These are phyloP conservation scores for Penicillium concentricum DNA, from an alignment of 2,329 filamentous ascomycete genomes.

Conservation along the genomic window DNA sequence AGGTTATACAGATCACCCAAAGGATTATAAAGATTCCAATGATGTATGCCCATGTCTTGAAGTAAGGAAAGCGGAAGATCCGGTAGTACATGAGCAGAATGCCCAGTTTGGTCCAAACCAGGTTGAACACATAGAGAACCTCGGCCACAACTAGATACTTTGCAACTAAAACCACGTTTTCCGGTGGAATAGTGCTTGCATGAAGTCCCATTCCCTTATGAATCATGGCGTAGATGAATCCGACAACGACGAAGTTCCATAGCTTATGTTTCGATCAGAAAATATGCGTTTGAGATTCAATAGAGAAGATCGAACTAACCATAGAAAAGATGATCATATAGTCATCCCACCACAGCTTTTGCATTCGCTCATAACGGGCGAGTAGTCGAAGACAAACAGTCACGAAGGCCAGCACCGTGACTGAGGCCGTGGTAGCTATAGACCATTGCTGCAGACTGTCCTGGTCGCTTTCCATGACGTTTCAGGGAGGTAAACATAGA, in stretches of 20 bases:
- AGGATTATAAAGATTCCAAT: constrained; percentile 26
- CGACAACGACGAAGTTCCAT: not conserved
- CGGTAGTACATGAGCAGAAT: constrained; percentile 32
- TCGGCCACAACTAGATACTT: constrained; percentile 42
- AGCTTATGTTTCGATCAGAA: not conserved
- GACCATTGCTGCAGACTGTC: constrained; percentile 46
- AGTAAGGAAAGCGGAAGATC: constrained; percentile 28
- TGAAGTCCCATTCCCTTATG: not conserved
- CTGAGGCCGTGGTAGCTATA: constrained; percentile 40
- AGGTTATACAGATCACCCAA: constrained; percentile 31
- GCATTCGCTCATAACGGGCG: constrained; percentile 45
- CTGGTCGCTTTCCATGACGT: not conserved
- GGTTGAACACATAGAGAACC: constrained; percentile 39
- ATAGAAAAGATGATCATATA: constrained; percentile 51
- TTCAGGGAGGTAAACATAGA: not conserved
- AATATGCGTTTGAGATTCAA: not conserved
- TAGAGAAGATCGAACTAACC: constrained; percentile 32
- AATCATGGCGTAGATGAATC: not conserved
- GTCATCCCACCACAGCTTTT: constrained; percentile 53
- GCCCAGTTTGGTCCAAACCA: constrained; percentile 30
- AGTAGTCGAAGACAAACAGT: constrained; percentile 44
- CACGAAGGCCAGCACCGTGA: constrained; percentile 44
- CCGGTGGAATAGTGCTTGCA: not conserved
- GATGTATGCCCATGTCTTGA: constrained; percentile 29
- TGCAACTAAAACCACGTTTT: constrained; percentile 16